Conservation (phyloP, 164 flowering plant genomes). For the Aristolochia contorta region DNA sequence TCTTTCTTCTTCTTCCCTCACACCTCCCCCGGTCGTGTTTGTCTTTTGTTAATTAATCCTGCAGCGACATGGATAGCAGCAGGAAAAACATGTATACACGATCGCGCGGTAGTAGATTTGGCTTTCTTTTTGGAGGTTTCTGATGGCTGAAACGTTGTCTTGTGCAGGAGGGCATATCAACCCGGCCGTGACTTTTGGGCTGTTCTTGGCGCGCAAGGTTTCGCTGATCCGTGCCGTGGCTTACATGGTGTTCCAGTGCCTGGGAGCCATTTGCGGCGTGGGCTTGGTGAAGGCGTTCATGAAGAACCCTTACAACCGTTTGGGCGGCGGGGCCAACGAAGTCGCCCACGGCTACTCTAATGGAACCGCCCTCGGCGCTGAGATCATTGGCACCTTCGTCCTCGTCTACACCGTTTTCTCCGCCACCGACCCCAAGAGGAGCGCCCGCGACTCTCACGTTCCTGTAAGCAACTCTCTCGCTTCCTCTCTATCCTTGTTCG, state of each 20-base stretch:
- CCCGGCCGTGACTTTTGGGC: conserved; percentile 42
- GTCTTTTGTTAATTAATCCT: too few species aligned
- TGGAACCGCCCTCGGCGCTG: conserved; percentile 36
- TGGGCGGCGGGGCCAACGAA: conserved; percentile 31
- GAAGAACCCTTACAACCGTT: conserved; percentile 15
- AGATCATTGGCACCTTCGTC: conserved; percentile 32
- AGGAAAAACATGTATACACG: too few species aligned
- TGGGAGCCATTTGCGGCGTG: conserved; percentile 39
- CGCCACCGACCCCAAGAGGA: conserved; percentile 39
- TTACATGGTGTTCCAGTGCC: conserved; percentile 34
- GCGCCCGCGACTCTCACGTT: conserved; percentile 37
- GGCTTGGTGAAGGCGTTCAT: conserved; percentile 33
- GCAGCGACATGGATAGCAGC: too few species aligned
- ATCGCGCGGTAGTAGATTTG: too few species aligned
- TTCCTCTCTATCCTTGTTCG: neutral
- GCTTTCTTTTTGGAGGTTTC: too few species aligned
- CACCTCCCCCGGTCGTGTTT: too few species aligned
- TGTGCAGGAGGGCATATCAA: conserved; percentile 35
- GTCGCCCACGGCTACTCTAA: conserved; percentile 20
- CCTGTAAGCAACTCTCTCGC: conserved; percentile 20
- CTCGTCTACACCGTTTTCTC: conserved; percentile 35
- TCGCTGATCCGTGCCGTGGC: conserved; percentile 26
- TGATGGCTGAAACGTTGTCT: too few species aligned
- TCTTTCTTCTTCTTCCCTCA: too few species aligned
- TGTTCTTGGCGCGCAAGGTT: conserved; percentile 36